Percentiles rank a stretch among this genome's conserved stretches.
These are phyloP conservation scores for Colletotrichum tropicicola DNA, from an alignment of 2,329 filamentous ascomycete species.

Conservation along the genomic window DNA sequence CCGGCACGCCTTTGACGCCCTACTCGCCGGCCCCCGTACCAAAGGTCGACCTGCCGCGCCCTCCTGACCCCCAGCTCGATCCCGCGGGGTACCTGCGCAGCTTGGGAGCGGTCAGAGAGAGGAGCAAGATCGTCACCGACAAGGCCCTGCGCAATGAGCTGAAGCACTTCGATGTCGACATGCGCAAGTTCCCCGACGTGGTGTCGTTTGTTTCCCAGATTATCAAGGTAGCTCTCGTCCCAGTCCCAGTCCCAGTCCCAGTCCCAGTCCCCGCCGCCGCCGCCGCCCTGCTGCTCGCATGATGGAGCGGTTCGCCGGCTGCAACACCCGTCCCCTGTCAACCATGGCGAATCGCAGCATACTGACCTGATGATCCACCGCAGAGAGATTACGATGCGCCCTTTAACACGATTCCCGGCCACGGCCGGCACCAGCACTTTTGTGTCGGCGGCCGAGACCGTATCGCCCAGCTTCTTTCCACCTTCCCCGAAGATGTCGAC, in stretches of 20 bases:
- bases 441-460: slow-evolving; percentile 81
- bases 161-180: slow-evolving; percentile 88
- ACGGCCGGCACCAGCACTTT: slow-evolving; percentile 87
- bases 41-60: slow-evolving; percentile 82
- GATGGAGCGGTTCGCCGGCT: not conserved
- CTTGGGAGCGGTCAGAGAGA: slow-evolving; percentile 86
- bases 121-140: slow-evolving; percentile 76
- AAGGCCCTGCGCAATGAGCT: slow-evolving; percentile 82
- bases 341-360: not conserved
- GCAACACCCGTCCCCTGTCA: not conserved
- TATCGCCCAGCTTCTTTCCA: slow-evolving; percentile 74
- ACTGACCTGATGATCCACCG: slow-evolving; percentile 13
- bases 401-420: slow-evolving; percentile 77
- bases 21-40: slow-evolving; percentile 67
- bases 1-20: slow-evolving; percentile 59
- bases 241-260: too few species aligned
- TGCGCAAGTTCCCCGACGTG: slow-evolving; percentile 83
- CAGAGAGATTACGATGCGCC: slow-evolving; percentile 65
- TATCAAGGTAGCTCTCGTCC: slow-evolving; percentile 76
- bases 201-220: slow-evolving; percentile 90
- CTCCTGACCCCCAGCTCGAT: slow-evolving; percentile 88
- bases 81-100: slow-evolving; percentile 92
- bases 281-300: not conserved
- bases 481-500: slow-evolving; percentile 76
- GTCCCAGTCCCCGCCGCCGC: too few species aligned